These are phyloP conservation scores for Sophora flavescens DNA, from an alignment of 306 rosid genomes.

Conservation along the genomic window DNA sequence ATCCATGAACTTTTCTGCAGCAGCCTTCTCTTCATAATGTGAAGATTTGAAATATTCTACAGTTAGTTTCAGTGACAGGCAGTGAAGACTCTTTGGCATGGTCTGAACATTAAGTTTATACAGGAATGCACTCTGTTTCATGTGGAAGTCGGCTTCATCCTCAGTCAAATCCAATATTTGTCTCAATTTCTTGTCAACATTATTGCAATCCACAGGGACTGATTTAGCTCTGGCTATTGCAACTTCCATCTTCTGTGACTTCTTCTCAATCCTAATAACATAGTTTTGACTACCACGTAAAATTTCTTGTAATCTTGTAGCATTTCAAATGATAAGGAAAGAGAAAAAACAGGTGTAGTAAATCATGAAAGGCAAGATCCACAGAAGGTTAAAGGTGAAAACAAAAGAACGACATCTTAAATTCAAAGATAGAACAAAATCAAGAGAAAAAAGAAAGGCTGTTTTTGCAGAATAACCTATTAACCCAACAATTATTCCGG, in stretches of 20 bases:
- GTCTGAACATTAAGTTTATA: slow-evolving; percentile 96
- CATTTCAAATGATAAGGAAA: slow-evolving; percentile 32
- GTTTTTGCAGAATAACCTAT: slow-evolving; percentile 20
- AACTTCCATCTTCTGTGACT: slow-evolving; percentile 70
- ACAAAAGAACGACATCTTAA: slow-evolving; percentile 29
- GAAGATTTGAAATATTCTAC: slow-evolving; percentile 86
- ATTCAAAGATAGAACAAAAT: slow-evolving; percentile 22
- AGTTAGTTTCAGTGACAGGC: slow-evolving; percentile 92
- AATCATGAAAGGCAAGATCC: slow-evolving; percentile 21
- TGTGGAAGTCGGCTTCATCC: slow-evolving; percentile 96
- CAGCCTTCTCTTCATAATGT: slow-evolving; percentile 54
- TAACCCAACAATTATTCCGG: background rate
- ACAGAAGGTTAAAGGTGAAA: slow-evolving; percentile 14
- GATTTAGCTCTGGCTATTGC: slow-evolving; percentile 73
- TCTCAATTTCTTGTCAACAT: slow-evolving; percentile 97
- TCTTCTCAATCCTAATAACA: slow-evolving; percentile 72
- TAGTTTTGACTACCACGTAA: slow-evolving; percentile 39
- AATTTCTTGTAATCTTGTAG: slow-evolving; percentile 10
- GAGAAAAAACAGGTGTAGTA: background rate
- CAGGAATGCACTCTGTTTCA: slow-evolving; percentile 96
- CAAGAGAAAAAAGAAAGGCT: slow-evolving; percentile 12
- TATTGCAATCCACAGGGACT: slow-evolving; percentile 79
- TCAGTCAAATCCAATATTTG: slow-evolving; percentile 92
- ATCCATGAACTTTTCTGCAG: slow-evolving; percentile 68
- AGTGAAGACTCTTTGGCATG: slow-evolving; percentile 94